A percentile compares a stretch with the other conserved stretches of the same genome.
phyloP scores from a whole-genome alignment of 345 rosid genomes.

The Excoecaria agallocha region DNA sequence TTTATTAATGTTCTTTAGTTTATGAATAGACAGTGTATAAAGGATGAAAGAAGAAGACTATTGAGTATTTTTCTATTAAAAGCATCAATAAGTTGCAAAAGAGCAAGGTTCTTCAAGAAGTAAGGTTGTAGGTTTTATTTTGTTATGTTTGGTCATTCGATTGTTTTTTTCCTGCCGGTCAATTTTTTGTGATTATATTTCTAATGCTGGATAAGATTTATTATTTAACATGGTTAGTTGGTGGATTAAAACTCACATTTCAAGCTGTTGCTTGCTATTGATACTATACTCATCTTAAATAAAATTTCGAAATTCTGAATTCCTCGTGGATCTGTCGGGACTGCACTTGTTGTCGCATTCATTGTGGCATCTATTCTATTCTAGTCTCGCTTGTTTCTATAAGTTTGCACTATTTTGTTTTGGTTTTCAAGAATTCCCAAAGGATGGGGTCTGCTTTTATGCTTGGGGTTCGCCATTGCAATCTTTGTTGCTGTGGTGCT shows the following conservation, averaged over 20 bases:
- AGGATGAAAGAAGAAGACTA: constrained; percentile 97
- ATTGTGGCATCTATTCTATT: too few species aligned
- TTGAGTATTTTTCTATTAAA: constrained; percentile 92
- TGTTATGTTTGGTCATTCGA: neutral
- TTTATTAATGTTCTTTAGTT: neutral
- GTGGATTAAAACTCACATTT: neutral
- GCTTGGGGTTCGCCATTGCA: too few species aligned
- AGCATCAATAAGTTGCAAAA: constrained; percentile 89
- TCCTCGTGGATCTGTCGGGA: too few species aligned
- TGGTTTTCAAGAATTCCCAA: too few species aligned
- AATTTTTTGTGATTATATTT: neutral
- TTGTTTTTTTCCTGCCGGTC: neutral
- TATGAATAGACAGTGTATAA: constrained; percentile 70
- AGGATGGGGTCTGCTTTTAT: too few species aligned
- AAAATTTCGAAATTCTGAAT: too few species aligned
- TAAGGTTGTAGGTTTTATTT: constrained; percentile 25
- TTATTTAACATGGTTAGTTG: neutral
- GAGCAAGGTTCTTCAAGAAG: constrained; percentile 94
- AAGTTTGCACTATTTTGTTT: too few species aligned
- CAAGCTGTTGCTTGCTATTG: neutral
- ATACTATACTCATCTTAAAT: neutral
- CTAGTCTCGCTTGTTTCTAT: too few species aligned
- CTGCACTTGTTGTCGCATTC: too few species aligned
- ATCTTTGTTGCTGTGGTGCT: too few species aligned
- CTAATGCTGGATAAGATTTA: neutral